Evolutionary conservation across 2,329 filamentous ascomycete genomes (phyloP), one percentile per base, ranked within the genome.

Genomic region (Penicillium sp.): DNA sequence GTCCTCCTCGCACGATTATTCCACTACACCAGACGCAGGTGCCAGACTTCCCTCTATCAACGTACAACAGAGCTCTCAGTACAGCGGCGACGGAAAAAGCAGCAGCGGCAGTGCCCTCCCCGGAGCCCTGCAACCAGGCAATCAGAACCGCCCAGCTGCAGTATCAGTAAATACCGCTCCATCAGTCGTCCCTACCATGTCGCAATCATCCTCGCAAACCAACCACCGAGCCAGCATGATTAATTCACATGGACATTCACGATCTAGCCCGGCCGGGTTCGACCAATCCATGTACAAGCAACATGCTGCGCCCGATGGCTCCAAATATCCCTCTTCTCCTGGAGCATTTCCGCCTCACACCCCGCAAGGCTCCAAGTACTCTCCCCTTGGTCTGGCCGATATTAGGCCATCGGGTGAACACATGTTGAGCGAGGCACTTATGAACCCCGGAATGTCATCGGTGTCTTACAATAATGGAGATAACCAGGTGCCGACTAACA

Each of bases 391-490:
- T 16, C 83, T 97, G 41, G 90, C 91, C 58, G 93, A 97, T 73
- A 97, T 97, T 71, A 84, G 93, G 56, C 91, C 91, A 11, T 85
- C 91, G 55, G 89, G 89, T 61, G 90, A 96, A 69, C 92, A 89
- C 48, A 87, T 84, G 70, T 82, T 94, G 68, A 86, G 87, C 17
- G 91, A 96, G 63, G 84, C 86, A 47, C 78, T 83, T 14, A 80
- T 86, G 40, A 87, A 86, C 31, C 78, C 81, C 3, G 78, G 78
- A 42, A 73, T 75, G 8, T 44, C 53, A 28, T 51, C 53, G 73
- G 80, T 74, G 62, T 81, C 83, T 49, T 88, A 88, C 69, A 89
- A 91, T 67, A 44, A 51, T 11, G 80, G 85, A 49, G 84, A 85
- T 84, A 84, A 69, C 72, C 84, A 59, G 79, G 84, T 74, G 73